phyloP scores from a whole-genome alignment of 2,329 filamentous ascomycete genomes.

The Hypoxylon rubiginosum region DNA sequence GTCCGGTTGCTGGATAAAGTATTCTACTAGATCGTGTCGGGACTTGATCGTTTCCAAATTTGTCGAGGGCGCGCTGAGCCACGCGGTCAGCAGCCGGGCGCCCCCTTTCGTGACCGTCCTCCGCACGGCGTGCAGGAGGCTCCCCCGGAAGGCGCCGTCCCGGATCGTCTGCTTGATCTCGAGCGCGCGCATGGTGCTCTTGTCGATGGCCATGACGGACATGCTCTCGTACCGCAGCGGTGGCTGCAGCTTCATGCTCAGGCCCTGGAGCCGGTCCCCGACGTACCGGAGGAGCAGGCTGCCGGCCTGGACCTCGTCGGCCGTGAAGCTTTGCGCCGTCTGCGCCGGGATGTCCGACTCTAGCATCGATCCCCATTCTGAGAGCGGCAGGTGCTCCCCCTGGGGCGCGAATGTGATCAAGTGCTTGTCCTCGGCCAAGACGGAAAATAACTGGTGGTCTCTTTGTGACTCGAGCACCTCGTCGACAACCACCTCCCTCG shows the following conservation, averaged over 20 bases:
- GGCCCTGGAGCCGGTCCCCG: constrained; percentile 79
- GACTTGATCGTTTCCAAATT: constrained; percentile 82
- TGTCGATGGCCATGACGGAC: constrained; percentile 91
- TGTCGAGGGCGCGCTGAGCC: constrained; percentile 93
- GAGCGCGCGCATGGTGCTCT: constrained; percentile 87
- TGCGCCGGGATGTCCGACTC: constrained; percentile 76
- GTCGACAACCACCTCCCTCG: constrained; percentile 87
- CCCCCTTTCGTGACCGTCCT: constrained; percentile 93
- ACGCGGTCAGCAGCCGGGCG: constrained; percentile 83
- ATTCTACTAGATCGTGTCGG: constrained; percentile 84
- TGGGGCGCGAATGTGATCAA: constrained; percentile 78
- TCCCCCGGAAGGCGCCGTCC: constrained; percentile 84
- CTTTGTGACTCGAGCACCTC: constrained; percentile 69
- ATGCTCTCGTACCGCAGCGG: constrained; percentile 80
- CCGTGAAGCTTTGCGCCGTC: constrained; percentile 69
- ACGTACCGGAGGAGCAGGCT: constrained; percentile 89
- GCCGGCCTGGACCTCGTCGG: constrained; percentile 80
- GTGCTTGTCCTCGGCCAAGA: constrained; percentile 81
- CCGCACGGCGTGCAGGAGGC: constrained; percentile 88
- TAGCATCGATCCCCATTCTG: constrained; percentile 81
- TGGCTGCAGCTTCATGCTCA: constrained; percentile 84
- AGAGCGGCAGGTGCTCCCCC: constrained; percentile 61
- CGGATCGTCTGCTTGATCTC: constrained; percentile 90
- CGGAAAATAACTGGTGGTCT: constrained; percentile 72
- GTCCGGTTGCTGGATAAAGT: constrained; percentile 75